These are phyloP conservation scores for Lupinus albus DNA, from an alignment of 306 rosid species.

Conservation along the genomic window DNA sequence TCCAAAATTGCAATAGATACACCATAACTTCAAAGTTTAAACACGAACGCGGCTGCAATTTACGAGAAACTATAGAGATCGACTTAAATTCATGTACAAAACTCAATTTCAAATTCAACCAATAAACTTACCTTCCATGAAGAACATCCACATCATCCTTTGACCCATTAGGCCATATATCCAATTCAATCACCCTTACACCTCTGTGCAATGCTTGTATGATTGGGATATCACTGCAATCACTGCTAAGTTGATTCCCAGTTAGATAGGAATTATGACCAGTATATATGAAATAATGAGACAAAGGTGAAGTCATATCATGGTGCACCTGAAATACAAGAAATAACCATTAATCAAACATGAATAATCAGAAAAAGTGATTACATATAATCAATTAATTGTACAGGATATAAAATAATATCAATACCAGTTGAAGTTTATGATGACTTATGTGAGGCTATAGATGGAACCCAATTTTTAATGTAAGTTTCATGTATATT, in stretches of 20 bases:
- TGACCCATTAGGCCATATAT: slow-evolving; percentile 84
- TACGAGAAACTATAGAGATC: not conserved
- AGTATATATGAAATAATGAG: slow-evolving; percentile 83
- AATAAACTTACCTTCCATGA: slow-evolving; percentile 72
- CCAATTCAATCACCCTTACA: slow-evolving; percentile 92
- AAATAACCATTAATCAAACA: slow-evolving; percentile 30
- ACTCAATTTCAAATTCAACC: slow-evolving; percentile 7
- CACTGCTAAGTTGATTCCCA: slow-evolving; percentile 95
- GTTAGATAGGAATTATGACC: slow-evolving; percentile 96
- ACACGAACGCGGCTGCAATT: too few relatives aligned
- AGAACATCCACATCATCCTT: slow-evolving; percentile 81
- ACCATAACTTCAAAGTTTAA: too few relatives aligned
- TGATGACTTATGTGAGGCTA: not conserved
- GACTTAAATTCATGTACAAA: not conserved
- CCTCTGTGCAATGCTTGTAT: slow-evolving; percentile 71
- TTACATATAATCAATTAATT: not conserved
- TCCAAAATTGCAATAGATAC: too few relatives aligned
- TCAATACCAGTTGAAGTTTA: slow-evolving; percentile 3
- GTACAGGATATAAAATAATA: not conserved
- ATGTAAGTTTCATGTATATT: slow-evolving; percentile 1
- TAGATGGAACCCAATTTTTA: not conserved
- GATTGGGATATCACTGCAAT: slow-evolving; percentile 89
- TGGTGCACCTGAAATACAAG: slow-evolving; percentile 69
- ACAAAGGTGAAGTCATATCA: slow-evolving; percentile 80
- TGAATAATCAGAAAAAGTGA: slow-evolving; percentile 12